A percentile compares a stretch with the other conserved stretches of the same genome.
Conservation (phyloP, 1,284 basidiomycete species). For the Microbotryomycetes sp. region DNA sequence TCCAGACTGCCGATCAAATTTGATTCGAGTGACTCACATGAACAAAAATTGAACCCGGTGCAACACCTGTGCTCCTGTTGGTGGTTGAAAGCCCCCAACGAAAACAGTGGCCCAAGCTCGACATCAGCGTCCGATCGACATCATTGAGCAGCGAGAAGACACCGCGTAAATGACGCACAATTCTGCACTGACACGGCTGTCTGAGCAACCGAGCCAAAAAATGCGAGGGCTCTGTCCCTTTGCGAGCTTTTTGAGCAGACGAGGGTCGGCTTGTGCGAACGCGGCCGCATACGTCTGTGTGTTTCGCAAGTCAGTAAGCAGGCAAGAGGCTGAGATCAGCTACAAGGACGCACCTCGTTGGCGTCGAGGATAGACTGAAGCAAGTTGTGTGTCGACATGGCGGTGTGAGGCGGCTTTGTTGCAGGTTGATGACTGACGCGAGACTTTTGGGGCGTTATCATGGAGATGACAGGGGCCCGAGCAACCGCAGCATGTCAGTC, state of each 20-base stretch:
- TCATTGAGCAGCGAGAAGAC: background rate
- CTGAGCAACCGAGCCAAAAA: conserved; percentile 67
- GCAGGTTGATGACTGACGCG: background rate
- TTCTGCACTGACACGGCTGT: conserved; percentile 58
- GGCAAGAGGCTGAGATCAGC: background rate
- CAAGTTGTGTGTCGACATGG: conserved; percentile 5
- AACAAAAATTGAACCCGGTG: conserved; percentile 33
- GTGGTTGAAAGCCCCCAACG: background rate
- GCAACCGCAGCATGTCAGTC: no score
- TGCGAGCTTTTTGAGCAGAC: conserved; percentile 56
- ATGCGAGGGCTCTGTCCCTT: conserved; percentile 67
- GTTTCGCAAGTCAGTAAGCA: background rate
- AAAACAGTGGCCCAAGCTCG: background rate
- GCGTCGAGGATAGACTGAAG: conserved; percentile 25
- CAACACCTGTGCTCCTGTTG: conserved; percentile 29
- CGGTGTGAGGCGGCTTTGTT: background rate
- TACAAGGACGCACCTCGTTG: conserved; percentile 10
- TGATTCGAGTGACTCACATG: conserved; percentile 29
- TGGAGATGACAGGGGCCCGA: no score
- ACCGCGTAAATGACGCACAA: conserved; percentile 14
- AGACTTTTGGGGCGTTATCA: no score
- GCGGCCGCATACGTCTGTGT: conserved; percentile 46
- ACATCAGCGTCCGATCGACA: background rate
- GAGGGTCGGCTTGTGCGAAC: conserved; percentile 54
- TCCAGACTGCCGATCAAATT: no score